Base-by-base conservation (phyloP, 2,329 filamentous ascomycete species). In the Calonectria pteridis region DNA sequence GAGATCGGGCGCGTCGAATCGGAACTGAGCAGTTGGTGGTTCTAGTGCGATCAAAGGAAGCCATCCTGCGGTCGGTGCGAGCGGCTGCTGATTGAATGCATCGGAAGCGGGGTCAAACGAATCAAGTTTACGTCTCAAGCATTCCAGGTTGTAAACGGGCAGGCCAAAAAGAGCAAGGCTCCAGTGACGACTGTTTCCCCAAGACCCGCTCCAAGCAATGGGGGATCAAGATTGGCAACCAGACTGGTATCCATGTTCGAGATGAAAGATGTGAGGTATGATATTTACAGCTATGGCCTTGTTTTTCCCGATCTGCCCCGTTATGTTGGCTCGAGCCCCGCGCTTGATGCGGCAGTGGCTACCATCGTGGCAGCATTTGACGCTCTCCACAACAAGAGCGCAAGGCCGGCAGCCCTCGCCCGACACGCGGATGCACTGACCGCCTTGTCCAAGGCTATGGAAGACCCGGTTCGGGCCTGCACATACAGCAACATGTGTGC, bases 11-110 rank as follows among this genome's bases (percentile, higher is more conserved):
- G 10, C 2, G 31, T 37, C 28, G 18, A 28, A 18, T 31, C 58
- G 59, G 29, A 53, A 40, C 23, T 64, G n/a, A 69, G 26, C 13
- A 29, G 5, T 46, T 51, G 16, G 33, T 63, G 26, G 59, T 11
- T 11, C 40, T 49, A 88, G 87, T 89, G 87, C 72, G 86, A 89
- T 72, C 82, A 86, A 76, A 81, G 77, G 64, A 80, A 80, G 68
- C 86, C 86, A 3, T 64, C 82, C 3, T 88, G 87, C 74, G 82
- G 84, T 4, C 81, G 87, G 81, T 89, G 87, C 71, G 73, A 81
- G 29, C 86, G 87, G 28, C 81, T 88, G 11, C 78, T 82, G 23
- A 83, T 88, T 2, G 74, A 76, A 13, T 89, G 87, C 73, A 70
- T 86, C 29, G 87, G 87, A 14, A 49, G 59, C 7, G 43, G 62